These are phyloP conservation scores for Botrytis fragariae DNA, from an alignment of 2,329 filamentous ascomycete genomes.

Conservation along the genomic window DNA sequence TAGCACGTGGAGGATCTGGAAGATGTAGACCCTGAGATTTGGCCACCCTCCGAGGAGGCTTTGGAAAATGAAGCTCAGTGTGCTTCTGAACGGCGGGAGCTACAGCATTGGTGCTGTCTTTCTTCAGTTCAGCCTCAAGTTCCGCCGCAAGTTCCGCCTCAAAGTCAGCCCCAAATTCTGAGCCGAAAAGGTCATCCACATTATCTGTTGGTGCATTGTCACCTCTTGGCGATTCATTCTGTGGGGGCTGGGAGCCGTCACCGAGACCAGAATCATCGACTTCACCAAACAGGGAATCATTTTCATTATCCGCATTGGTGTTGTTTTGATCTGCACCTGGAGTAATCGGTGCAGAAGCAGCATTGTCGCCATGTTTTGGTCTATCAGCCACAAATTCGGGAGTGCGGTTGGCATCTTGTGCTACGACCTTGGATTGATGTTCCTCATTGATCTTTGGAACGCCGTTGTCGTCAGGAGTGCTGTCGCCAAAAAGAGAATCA, in stretches of 20 bases:
- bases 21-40: neutral
- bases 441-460: accelerated
- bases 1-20: neutral
- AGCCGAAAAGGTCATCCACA: neutral
- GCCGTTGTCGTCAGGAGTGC: neutral
- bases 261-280: neutral
- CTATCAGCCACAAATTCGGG: neutral
- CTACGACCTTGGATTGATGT: accelerated
- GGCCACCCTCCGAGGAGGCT: neutral
- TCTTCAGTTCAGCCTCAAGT: neutral
- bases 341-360: neutral
- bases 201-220: neutral
- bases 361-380: neutral
- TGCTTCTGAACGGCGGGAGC: too few species aligned
- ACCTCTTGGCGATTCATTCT: accelerated
- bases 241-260: neutral
- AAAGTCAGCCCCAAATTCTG: neutral
- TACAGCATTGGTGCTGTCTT: neutral
- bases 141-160: neutral
- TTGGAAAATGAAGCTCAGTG: neutral
- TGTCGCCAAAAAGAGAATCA: neutral
- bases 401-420: neutral
- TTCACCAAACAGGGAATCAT: neutral
- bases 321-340: accelerated
- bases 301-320: neutral